A percentile compares a stretch with the other conserved stretches of the same genome.
These are phyloP conservation scores for Hordeum pubiflorum DNA, from an alignment of 202 grass and related monocot species.

Conservation along the genomic window DNA sequence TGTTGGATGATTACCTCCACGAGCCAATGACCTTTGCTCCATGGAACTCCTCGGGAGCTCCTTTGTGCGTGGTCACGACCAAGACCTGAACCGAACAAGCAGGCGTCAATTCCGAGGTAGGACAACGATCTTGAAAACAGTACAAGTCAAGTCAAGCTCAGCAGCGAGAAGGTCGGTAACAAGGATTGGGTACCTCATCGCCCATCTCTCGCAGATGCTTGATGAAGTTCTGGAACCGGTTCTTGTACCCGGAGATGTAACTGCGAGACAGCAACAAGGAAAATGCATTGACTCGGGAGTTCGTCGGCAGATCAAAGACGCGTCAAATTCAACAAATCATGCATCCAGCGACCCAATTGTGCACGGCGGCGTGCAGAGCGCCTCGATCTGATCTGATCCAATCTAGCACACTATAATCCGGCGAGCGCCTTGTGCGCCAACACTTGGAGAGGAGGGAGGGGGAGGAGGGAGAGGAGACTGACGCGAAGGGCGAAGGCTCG, in stretches of 20 bases:
- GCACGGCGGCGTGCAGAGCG: background rate
- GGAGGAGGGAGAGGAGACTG: slow-evolving; percentile 20
- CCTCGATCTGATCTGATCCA: slow-evolving; percentile 44
- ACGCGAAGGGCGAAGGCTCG: slow-evolving; percentile 95
- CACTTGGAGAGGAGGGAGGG: background rate
- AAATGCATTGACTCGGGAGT: slow-evolving; percentile 15
- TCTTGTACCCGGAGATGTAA: slow-evolving; percentile 95
- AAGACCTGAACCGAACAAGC: slow-evolving; percentile 48
- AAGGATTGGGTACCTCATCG: slow-evolving; percentile 48
- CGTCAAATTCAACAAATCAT: slow-evolving; percentile 2
- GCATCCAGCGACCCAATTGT: background rate
- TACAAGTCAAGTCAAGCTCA: background rate
- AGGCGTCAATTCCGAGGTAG: background rate
- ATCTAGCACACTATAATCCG: background rate
- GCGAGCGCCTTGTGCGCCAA: background rate
- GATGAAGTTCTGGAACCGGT: slow-evolving; percentile 98
- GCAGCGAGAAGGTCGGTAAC: background rate
- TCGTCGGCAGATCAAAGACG: background rate
- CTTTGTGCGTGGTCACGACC: slow-evolving; percentile 88
- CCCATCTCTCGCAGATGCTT: slow-evolving; percentile 86
- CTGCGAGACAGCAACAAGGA: slow-evolving; percentile 28
- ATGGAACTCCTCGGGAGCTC: slow-evolving; percentile 83
- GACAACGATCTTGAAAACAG: background rate
- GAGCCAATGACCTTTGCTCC: slow-evolving; percentile 94
- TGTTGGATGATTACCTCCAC: slow-evolving; percentile 63